Base-by-base conservation (phyloP, 371 early-diverging fungal genomes). In the Cokeromyces recurvatus region DNA sequence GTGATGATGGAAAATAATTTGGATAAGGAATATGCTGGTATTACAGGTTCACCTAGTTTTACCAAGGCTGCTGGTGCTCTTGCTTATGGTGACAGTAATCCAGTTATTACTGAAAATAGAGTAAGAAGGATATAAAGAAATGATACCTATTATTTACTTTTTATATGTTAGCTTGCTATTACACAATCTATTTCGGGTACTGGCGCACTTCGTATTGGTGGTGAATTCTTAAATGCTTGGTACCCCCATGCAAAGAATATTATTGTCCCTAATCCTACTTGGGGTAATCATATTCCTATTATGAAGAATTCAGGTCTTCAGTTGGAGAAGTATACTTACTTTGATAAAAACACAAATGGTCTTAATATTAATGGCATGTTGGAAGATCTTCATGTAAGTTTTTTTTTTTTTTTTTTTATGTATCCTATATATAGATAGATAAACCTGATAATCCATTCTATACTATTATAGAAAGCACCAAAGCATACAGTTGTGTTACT, bases 251-350 rank as follows among this genome's bases (percentile, higher is more conserved):
- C 83, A 64, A 95, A 92, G 80, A 90, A 84, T 64, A 85, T 97
- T 46, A 87, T 89, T 67, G 77, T 97, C 41, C 98, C 98, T 44
- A 90, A 86, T 56, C 97, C 97, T 54, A 89, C 87, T 64, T 98
- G 98, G 98, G 97, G 97, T 48, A 98, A 98, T 84, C 98, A 98
- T 66, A 87, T 76, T 36, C 85, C 93, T 43, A 90, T 98, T 61
- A 91, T 97, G 82, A 78, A 82, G 51, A 94, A 96, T 68, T 77
- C 91, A 43, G 95, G 94, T 42, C 73, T 98, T 38, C 81, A 85
- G 59, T 86, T 94, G 32, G 86, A 74, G 39, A 78, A 79, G 62
- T 97, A 98, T 75, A 80, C 87, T 48, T 98, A 98, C 82, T 97
- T 87, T 71, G 95, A 98, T 74, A 87, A 90, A 66, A 63, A 73